Evolutionary conservation across 2,329 filamentous ascomycete genomes (phyloP).

Genomic region (Fusarium duplospermum): DNA sequence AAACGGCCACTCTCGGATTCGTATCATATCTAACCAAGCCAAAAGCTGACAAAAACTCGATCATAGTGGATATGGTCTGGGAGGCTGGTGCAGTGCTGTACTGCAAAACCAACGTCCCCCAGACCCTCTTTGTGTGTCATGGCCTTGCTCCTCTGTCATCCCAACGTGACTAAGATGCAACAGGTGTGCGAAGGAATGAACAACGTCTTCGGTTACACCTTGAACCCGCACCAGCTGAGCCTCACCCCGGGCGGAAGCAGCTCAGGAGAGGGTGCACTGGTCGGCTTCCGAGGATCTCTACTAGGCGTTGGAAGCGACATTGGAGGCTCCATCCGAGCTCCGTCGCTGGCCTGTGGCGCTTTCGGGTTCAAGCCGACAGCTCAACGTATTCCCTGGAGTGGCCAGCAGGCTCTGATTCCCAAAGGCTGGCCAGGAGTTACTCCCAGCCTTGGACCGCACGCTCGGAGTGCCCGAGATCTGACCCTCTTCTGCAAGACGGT

Average conservation of each 20-base stretch:
- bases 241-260: neutral
- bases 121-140: neutral
- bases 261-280: neutral
- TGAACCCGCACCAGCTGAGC: neutral
- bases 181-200: neutral
- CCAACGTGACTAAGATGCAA: neutral
- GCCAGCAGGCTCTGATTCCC: neutral
- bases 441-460: neutral
- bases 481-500: neutral
- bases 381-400: neutral
- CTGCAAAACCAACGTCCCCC: neutral
- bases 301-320: neutral
- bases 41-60: neutral
- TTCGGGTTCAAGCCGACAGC: neutral
- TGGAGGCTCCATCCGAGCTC: neutral
- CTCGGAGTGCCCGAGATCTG: neutral
- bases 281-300: neutral
- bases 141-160: no score
- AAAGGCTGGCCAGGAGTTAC: neutral
- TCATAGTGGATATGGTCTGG: neutral
- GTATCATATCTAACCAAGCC: neutral
- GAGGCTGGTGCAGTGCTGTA: neutral
- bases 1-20: neutral
- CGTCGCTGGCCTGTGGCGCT: neutral
- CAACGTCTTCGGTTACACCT: neutral